Evolutionary conservation across 148 eudicot genomes (phyloP), one percentile per base, ranked within the genome.

Genomic region (Agrostemma githago): DNA sequence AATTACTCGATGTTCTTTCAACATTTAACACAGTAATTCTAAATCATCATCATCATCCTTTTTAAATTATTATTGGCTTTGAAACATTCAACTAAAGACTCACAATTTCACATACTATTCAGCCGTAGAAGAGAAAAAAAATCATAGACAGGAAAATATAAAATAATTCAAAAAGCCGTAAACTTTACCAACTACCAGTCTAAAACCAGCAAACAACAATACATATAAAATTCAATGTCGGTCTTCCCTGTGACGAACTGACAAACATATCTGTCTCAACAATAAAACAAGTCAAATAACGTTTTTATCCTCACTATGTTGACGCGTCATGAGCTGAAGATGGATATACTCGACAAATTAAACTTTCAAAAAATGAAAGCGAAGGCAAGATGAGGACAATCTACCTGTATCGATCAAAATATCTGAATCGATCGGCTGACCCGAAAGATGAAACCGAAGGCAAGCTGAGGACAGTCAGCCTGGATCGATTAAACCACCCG

Each of bases 161-260:
- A 67, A 53, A 58, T 43, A 42, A 67, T 51, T 19, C 43, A 75
- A 6, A 76, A 76, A 76, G 12, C n/a, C 41, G 26, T 42, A 67
- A 67, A 12, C 46, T 60, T 16, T 8, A 20, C 37, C 56, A 11
- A 59, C 26, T 38, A 16, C 40, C 17, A 46, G 58, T 76, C 69
- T 76, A 68, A 76, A 76, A 44, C 61, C 3, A 26, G 34, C 34
- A 26, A 26, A 26, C 34, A 37, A 70, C 9, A 44, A 34, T 17
- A 41, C 12, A 5, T 48, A 20, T 10, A 56, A 51, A 3, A 71
- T 62, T 67, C 41, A 59, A 14, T 44, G 26, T 9, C 34, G 34
- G 34, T 26, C 34, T 26, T 26, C 34, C 34, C 34, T 26, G 1
- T 26, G 34, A 26, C 34, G 34, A 26, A 72, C 17, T 26, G 34